These are phyloP conservation scores for Starmerella gropengiesseri DNA, from an alignment of 805 yeast species.

Conservation along the genomic window DNA sequence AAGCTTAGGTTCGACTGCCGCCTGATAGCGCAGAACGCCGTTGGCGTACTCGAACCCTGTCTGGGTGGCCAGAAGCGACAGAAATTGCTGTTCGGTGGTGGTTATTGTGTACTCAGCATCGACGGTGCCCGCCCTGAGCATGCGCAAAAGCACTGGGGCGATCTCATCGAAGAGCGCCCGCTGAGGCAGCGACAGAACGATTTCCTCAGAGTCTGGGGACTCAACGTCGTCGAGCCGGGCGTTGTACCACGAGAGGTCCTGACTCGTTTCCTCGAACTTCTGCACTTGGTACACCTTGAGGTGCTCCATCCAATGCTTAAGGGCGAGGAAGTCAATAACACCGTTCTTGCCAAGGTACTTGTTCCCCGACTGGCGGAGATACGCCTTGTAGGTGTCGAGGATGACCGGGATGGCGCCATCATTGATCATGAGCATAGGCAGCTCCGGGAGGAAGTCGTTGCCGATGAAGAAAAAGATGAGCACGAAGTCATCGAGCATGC, in stretches of 20 bases:
- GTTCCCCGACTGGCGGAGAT: constrained; percentile 47
- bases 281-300: constrained; percentile 72
- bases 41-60: constrained; percentile 43
- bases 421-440: constrained; percentile 85
- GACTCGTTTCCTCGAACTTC: constrained; percentile 67
- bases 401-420: constrained; percentile 95
- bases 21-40: constrained; percentile 43
- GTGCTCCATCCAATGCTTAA: constrained; percentile 64
- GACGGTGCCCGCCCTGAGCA: constrained; percentile 28
- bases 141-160: constrained; percentile 29
- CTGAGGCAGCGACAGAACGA: constrained; percentile 44
- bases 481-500: constrained; percentile 83
- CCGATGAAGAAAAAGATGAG: constrained; percentile 90
- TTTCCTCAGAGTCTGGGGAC: constrained; percentile 34
- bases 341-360: constrained; percentile 83
- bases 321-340: constrained; percentile 59
- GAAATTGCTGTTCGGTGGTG: constrained; percentile 25
- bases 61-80: constrained; percentile 25
- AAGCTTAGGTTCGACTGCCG: constrained; percentile 16
- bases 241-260: constrained; percentile 88
- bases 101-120: constrained; percentile 12
- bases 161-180: constrained; percentile 45
- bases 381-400: constrained; percentile 75
- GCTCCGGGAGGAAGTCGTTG: constrained; percentile 92
- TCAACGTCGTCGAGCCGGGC: constrained; percentile 49